A percentile compares a stretch with the other conserved stretches of the same genome.
These are phyloP conservation scores for Colletotrichum destructivum DNA, from an alignment of 2,329 filamentous ascomycete species.

Conservation along the genomic window DNA sequence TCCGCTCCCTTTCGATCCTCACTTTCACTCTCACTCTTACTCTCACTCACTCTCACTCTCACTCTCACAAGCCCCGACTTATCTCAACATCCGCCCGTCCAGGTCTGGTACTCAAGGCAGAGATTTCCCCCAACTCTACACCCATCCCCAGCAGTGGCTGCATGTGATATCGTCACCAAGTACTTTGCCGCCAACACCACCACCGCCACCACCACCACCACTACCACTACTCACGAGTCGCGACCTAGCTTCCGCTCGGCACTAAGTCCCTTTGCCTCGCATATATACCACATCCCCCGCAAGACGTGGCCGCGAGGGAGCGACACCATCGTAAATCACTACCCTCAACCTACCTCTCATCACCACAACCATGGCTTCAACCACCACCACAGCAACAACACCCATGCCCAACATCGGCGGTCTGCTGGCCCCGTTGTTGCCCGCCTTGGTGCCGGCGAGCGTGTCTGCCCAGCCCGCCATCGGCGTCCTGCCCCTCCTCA, in stretches of 20 bases:
- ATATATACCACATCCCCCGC: slow-evolving; percentile 23
- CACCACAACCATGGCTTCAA: slow-evolving; percentile 47
- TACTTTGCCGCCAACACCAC: slow-evolving; percentile 2
- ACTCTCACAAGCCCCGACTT: neutral
- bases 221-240: slow-evolving; percentile 26
- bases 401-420: slow-evolving; percentile 56
- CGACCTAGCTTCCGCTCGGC: slow-evolving; percentile 14
- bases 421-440: slow-evolving; percentile 71
- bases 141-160: slow-evolving; percentile 25
- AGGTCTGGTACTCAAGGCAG: slow-evolving; percentile 26
- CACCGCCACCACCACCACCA: slow-evolving; percentile 1
- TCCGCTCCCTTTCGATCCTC: neutral
- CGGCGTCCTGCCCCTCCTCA: slow-evolving; percentile 72
- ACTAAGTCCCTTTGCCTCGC: slow-evolving; percentile 20
- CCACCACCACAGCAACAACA: slow-evolving; percentile 43
- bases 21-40: neutral
- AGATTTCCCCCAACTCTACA: slow-evolving; percentile 32
- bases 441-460: slow-evolving; percentile 72
- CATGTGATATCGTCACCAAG: slow-evolving; percentile 40
- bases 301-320: slow-evolving; percentile 6
- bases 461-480: slow-evolving; percentile 71
- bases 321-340: neutral
- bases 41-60: slow-evolving; percentile 4
- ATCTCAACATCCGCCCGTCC: neutral
- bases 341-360: neutral